phyloP scores from a whole-genome alignment of 139 green algal species.

The Astrephomene gubernaculifera region DNA sequence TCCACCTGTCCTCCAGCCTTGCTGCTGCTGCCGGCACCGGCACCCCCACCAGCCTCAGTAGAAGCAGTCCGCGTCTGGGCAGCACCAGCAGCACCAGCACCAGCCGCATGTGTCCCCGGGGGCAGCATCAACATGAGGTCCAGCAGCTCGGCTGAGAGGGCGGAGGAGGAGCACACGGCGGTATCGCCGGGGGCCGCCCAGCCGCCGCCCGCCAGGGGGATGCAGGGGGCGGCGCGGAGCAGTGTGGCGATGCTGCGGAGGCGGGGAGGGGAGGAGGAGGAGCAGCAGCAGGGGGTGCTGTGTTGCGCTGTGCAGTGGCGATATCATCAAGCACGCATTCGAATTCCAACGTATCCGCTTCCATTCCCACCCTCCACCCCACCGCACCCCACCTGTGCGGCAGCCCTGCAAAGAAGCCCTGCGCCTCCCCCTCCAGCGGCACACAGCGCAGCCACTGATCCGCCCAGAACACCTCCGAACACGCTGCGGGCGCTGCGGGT shows the following conservation, averaged over 20 bases:
- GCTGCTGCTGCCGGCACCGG: too few relatives aligned
- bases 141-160: neutral
- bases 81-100: too few relatives aligned
- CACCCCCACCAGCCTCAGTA: too few relatives aligned
- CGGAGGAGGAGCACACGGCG: constrained; percentile 39
- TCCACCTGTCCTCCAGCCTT: too few relatives aligned
- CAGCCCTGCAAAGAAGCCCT: constrained; percentile 67
- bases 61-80: too few relatives aligned
- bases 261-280: neutral
- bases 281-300: neutral
- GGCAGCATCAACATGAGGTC: neutral
- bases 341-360: too few relatives aligned
- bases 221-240: constrained; percentile 52
- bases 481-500: neutral
- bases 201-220: constrained; percentile 54
- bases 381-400: constrained; percentile 47
- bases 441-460: constrained; percentile 63
- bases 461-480: constrained; percentile 47
- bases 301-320: too few relatives aligned
- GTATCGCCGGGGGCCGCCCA: constrained; percentile 54
- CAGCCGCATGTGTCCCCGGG: too few relatives aligned
- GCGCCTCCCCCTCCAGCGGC: constrained; percentile 63
- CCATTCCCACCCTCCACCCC: too few relatives aligned
- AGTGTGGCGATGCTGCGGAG: constrained; percentile 37
- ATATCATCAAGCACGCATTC: too few relatives aligned